These are phyloP conservation scores for Magnusiomyces suaveolens DNA, from an alignment of 1,139 yeast species.

Conservation along the genomic window DNA sequence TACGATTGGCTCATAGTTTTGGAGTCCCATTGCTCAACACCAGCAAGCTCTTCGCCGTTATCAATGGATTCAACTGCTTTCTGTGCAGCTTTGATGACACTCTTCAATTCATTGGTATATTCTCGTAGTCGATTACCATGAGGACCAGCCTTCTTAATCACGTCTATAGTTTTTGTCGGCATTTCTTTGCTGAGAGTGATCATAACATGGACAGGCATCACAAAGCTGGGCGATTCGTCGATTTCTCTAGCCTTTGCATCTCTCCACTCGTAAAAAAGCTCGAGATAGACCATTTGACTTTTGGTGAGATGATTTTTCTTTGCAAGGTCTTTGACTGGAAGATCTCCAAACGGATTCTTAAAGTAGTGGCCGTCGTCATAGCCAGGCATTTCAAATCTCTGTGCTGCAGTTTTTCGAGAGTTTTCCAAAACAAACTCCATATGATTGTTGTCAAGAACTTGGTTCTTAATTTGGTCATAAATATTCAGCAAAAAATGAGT, in stretches of 20 bases:
- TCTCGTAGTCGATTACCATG: conserved; percentile 50
- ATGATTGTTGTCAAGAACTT: conserved; percentile 38
- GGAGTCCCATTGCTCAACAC: conserved; percentile 1
- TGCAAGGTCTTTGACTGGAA: conserved; percentile 35
- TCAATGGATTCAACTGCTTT: conserved; percentile 16
- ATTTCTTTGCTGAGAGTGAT: conserved; percentile 49
- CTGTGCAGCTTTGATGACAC: conserved; percentile 35
- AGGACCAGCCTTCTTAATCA: conserved; percentile 43
- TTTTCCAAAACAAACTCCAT: conserved; percentile 58
- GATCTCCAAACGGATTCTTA: conserved; percentile 8
- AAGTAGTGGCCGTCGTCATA: conserved; percentile 21
- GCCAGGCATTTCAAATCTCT: conserved; percentile 57
- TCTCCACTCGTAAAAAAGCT: conserved; percentile 70
- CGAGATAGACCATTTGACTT: conserved; percentile 48
- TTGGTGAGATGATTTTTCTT: conserved; percentile 56
- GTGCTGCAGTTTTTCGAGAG: conserved; percentile 70
- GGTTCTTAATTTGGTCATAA: conserved; percentile 63
- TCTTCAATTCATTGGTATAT: conserved; percentile 49
- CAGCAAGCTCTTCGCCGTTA: conserved; percentile 9
- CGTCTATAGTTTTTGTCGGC: conserved; percentile 53
- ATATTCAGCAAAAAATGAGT: conserved; percentile 83
- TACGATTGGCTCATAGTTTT: not conserved
- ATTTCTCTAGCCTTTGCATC: conserved; percentile 60
- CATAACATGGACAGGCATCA: conserved; percentile 75
- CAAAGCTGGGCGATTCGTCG: conserved; percentile 77